Conservation (phyloP, 768 basidiomycete species). For the Tulasnella sp. region DNA sequence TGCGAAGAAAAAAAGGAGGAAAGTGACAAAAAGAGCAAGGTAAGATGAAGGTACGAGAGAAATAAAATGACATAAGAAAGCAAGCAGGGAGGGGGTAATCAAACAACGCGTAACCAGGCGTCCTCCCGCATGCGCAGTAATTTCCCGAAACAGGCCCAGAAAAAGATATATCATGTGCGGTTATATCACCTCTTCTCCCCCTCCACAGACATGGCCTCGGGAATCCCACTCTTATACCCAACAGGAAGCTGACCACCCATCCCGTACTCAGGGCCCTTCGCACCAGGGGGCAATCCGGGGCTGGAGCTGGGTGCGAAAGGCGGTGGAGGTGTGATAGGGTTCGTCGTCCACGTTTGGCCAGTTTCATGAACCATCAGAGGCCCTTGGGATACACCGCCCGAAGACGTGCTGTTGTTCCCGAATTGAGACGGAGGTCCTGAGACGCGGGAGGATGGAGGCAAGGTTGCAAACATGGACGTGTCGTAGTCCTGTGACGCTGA, state of each 20-base stretch:
- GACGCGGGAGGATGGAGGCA: background rate
- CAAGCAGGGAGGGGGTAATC: background rate
- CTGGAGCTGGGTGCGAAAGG: background rate
- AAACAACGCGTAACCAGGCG: background rate
- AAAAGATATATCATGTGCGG: background rate
- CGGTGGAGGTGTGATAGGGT: background rate
- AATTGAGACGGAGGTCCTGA: background rate
- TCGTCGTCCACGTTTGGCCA: background rate
- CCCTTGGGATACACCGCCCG: background rate
- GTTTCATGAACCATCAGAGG: background rate
- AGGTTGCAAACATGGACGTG: background rate
- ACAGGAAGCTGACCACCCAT: background rate
- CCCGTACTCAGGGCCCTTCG: background rate
- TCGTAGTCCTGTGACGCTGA: background rate
- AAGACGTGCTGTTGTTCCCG: background rate
- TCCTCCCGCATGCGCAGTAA: background rate
- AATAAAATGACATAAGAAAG: background rate
- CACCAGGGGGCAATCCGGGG: background rate
- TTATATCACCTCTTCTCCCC: background rate
- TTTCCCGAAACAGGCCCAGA: background rate
- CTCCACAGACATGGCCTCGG: background rate
- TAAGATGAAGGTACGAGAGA: background rate
- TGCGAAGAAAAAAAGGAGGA: background rate
- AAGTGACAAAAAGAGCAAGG: background rate
- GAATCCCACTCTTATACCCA: background rate